Base-by-base conservation (phyloP, 768 basidiomycete species). In the Russula ochroleuca region DNA sequence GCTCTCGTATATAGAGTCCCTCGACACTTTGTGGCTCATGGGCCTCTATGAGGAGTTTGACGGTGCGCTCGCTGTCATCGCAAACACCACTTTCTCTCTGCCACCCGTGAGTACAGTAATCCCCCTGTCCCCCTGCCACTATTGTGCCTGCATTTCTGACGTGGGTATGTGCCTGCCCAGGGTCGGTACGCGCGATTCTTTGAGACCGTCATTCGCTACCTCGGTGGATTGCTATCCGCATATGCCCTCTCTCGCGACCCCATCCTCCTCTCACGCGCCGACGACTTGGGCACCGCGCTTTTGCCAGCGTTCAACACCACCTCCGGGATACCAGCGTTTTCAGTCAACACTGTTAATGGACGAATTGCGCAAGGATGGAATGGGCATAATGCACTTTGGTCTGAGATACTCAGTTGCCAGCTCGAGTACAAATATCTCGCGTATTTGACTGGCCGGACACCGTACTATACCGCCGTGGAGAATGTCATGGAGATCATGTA, bases 171-270 rank as follows among this genome's bases (percentile, higher is more conserved):
- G n/a, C 2, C 1, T 11, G n/a, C 6, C 31, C 14, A 74, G 73
- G 41, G 54, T 61, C 68, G 73, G 68, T 74, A 72, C 67, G 76
- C 72, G 0, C 85, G 86, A 1, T 89, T 86, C 72, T 92, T 89
- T 90, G 90, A 95, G 77, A 95, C 92, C 0, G 84, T 89, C 47
- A 97, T 97, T 64, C 85, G 94, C 37, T 90, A 95, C 69, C 83
- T 98, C 89, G 94, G 94, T 3, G 95, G 94, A 7, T 78, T 95
- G 1, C 80, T 65, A 4, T 66, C 66, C 11, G 92, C 90, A 0
- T 88, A 94, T 69, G 86, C 93, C 5, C 77, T 97, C 1, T 85
- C 89, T 0, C 76, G 78, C 17, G 82, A 94, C 59, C 69, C 75
- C 1, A 70, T 88, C 2, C 79, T 90, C 58, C 80, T 93, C 41